phyloP scores from a whole-genome alignment of 495 filamentous ascomycete genomes.

The Pseudomonodictys pantanalensis region DNA sequence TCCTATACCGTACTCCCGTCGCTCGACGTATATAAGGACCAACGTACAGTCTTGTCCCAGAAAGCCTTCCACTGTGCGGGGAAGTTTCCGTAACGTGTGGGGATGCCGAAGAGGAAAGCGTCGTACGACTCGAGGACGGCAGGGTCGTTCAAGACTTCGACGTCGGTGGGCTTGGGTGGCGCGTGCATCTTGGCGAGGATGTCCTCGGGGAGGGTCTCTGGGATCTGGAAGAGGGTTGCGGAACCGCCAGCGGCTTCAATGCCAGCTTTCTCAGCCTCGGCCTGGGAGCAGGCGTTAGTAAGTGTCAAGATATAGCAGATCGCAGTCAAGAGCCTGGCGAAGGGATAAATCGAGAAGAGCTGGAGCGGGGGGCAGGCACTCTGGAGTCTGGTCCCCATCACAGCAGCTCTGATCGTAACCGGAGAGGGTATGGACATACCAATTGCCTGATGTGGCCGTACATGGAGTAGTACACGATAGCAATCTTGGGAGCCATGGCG shows the following conservation, averaged over 20 bases:
- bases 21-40: no score
- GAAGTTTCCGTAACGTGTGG: conserved; percentile 98
- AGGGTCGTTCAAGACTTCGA: conserved; percentile 64
- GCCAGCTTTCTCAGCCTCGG: conserved; percentile 85
- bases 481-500: conserved; percentile 88
- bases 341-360: no score
- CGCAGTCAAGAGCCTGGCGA: no score
- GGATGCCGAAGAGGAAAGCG: conserved; percentile 90
- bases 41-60: conserved; percentile 85
- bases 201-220: conserved; percentile 81
- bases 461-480: conserved; percentile 92
- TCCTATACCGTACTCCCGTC: no score
- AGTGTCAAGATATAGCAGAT: no score
- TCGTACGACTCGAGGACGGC: conserved; percentile 73
- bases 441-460: conserved; percentile 58
- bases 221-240: conserved; percentile 78
- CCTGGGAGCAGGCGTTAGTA: conserved; percentile 52
- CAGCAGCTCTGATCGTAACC: background rate
- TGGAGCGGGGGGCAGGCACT: no score
- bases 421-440: conserved; percentile 6
- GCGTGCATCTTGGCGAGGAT: conserved; percentile 88
- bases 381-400: no score
- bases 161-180: conserved; percentile 64
- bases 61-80: conserved; percentile 93
- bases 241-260: conserved; percentile 82